A percentile compares a stretch with the other conserved stretches of the same genome.
Evolutionary conservation across 1,139 yeast species (phyloP).

Genomic region (Saccharomyces hybrid): DNA sequence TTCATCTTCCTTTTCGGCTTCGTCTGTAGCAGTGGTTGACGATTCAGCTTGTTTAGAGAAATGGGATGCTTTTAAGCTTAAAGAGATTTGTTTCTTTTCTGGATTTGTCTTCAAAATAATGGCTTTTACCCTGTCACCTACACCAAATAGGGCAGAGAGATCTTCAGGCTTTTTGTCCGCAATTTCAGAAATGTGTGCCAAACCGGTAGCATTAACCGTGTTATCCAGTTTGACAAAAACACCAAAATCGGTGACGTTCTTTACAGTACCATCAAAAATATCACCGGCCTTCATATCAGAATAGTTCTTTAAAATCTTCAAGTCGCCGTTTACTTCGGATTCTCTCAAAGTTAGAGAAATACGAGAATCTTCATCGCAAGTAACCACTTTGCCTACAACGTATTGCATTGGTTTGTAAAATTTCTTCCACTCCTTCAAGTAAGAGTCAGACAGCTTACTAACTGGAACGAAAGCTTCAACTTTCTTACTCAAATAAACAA

Average conservation of each 20-base stretch:
- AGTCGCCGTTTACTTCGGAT: constrained; percentile 68
- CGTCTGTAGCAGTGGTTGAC: constrained; percentile 31
- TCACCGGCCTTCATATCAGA: constrained; percentile 66
- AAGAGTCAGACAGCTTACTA: constrained; percentile 73
- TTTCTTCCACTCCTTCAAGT: constrained; percentile 81
- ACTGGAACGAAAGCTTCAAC: constrained; percentile 77
- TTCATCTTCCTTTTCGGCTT: constrained; percentile 24
- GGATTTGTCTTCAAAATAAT: constrained; percentile 42
- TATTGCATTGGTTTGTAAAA: constrained; percentile 62
- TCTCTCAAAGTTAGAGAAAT: constrained; percentile 76
- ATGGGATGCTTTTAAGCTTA: constrained; percentile 9
- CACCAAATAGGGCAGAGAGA: constrained; percentile 56
- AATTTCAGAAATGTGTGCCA: constrained; percentile 81
- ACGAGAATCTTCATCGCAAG: constrained; percentile 56
- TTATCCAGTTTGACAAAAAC: constrained; percentile 79
- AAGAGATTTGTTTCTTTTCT: constrained; percentile 39
- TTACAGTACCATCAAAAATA: constrained; percentile 67
- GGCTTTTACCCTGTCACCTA: constrained; percentile 86
- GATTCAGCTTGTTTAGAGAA: constrained; percentile 13
- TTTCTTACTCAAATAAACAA: constrained; percentile 65
- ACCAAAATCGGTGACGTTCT: constrained; percentile 79
- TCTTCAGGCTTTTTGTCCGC: constrained; percentile 60
- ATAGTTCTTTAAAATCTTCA: constrained; percentile 48
- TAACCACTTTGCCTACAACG: constrained; percentile 67
- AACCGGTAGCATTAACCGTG: constrained; percentile 68